Base-by-base conservation (phyloP, 371 early-diverging fungal species). In the Capillidium rhysosporum region DNA sequence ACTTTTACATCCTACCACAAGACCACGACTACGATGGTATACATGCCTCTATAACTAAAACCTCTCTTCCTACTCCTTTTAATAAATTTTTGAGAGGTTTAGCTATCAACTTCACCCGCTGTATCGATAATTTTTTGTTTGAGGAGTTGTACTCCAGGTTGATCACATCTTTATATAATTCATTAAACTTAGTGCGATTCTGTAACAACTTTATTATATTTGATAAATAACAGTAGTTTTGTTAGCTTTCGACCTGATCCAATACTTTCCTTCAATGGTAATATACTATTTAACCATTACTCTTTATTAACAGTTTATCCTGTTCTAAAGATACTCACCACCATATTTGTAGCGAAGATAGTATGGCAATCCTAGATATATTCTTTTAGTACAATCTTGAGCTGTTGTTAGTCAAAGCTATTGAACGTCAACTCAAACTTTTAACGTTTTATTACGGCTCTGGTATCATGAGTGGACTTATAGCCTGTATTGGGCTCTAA, bases 301-400 rank as follows among this genome's bases (percentile, higher is more conserved):
- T 57, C 65, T 2, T 58, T 90, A 28, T 44, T 76, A 7, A 90
- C 93, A n/a, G 88, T 86, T 63, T 93, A 95, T 61, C 93, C 91
- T 63, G 84, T 91, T n/a, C 92, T 92, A 0, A n/a, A n/a, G n/a
- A n/a, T n/a, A 89, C 84, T 9, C 88, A 91, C 56, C 72, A 75
- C 34, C 73, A 65, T 46, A 69, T 71, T 43, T 38, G 69, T 2
- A 68, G 65, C 10, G 54, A 40, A 0, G 58, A 61, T 20, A 72
- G 71, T 43, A 63, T 63, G 49, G 52, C 59, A 46, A 57, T 68
- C 21, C 70, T 67, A 45, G 86, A 91, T 16, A 75, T 93, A 24
- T 93, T 91, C 57, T 82, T 95, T 56, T 83, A 84, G 60, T 95
- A 91, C 61, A 80, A 84, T 46, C 76, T 92, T 57, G 93, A 93